Percentiles rank a stretch among this genome's conserved stretches.
phyloP scores from a whole-genome alignment of 2,329 filamentous ascomycete species.

The Chrysoporthe austroafricana region DNA sequence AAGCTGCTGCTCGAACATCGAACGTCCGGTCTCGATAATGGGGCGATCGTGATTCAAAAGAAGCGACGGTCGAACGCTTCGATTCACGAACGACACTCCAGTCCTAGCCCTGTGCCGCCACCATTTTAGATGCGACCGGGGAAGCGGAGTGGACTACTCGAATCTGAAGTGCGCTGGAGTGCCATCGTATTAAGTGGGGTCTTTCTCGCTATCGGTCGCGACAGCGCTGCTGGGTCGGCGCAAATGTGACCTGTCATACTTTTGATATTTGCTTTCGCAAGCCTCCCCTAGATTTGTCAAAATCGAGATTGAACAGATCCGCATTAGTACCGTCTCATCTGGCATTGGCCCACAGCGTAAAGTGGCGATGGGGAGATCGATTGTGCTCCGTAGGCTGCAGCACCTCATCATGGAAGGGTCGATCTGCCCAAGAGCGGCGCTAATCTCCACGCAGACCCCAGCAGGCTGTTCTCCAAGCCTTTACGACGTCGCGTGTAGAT shows the following conservation, averaged over 20 bases:
- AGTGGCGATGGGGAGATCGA: constrained; percentile 6
- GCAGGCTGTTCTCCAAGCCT: neutral
- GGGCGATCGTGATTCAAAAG: neutral
- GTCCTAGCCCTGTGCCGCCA: neutral
- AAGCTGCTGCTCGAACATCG: neutral
- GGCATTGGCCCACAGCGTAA: constrained; percentile 3
- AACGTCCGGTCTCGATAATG: neutral
- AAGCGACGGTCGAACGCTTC: neutral
- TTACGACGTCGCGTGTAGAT: neutral
- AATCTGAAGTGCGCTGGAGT: neutral
- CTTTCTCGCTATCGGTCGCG: constrained; percentile 1
- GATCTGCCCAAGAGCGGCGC: neutral
- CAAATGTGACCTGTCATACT: constrained; percentile 9
- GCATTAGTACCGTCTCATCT: constrained; percentile 14
- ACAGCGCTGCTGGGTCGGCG: neutral
- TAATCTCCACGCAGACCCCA: constrained; percentile 10
- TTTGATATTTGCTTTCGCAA: constrained; percentile 1
- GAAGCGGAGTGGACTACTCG: constrained; percentile 4
- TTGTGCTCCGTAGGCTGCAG: neutral
- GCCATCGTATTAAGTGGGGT: constrained; percentile 1
- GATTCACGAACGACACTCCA: neutral
- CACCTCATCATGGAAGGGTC: neutral
- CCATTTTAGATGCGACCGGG: constrained; percentile 8
- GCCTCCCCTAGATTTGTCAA: constrained; percentile 5
- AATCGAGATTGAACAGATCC: constrained; percentile 16